Conservation (phyloP, 495 filamentous ascomycete genomes). For the Aspergillus funiculosus region DNA sequence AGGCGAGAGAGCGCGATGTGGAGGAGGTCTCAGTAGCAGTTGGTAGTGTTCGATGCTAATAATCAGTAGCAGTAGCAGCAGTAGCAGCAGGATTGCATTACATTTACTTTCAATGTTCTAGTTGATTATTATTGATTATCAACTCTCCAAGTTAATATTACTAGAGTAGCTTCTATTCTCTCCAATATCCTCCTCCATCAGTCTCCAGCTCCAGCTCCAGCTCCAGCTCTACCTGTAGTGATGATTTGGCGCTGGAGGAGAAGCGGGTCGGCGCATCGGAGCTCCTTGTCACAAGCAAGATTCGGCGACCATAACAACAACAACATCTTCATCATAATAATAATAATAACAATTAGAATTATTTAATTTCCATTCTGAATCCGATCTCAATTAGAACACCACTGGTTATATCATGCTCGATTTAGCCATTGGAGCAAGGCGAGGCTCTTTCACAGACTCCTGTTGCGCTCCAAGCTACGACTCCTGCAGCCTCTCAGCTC, state of each 20-base stretch:
- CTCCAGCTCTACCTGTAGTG: neutral
- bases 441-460: too few relatives aligned
- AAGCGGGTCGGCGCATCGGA: constrained; percentile 12
- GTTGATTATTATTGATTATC: too few relatives aligned
- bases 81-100: constrained; percentile 4
- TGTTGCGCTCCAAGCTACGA: too few relatives aligned
- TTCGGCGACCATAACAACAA: neutral
- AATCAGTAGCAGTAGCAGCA: neutral
- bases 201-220: neutral
- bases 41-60: constrained; percentile 1
- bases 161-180: too few relatives aligned
- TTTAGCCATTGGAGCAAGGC: too few relatives aligned
- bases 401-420: too few relatives aligned
- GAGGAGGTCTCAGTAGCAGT: neutral
- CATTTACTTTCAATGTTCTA: neutral
- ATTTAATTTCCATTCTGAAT: too few relatives aligned
- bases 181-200: neutral
- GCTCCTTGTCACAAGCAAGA: neutral
- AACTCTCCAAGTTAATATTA: too few relatives aligned
- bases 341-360: neutral
- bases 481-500: too few relatives aligned
- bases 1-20: neutral
- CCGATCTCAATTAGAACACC: too few relatives aligned
- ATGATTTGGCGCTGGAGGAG: constrained; percentile 10
- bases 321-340: neutral